Percentiles rank a stretch among this genome's conserved stretches.
Evolutionary conservation across 2,329 filamentous ascomycete species (phyloP).

Genomic region (Zasmidium cellare): DNA sequence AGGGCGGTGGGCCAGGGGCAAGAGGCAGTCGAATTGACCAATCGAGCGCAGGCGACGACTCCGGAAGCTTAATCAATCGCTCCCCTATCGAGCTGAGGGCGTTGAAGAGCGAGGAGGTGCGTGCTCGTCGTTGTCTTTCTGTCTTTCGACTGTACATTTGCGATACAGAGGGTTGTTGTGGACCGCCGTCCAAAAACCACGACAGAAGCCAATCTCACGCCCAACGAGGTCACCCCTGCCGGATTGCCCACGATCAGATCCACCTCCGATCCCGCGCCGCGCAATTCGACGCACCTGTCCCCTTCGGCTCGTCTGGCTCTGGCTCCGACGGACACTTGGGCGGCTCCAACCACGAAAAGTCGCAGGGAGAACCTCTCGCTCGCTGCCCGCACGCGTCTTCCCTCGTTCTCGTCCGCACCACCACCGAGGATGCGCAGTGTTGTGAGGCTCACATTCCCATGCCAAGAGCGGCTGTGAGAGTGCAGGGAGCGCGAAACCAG

Average conservation of each 20-base stretch:
- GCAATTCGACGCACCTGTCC: not conserved
- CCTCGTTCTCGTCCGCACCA: too few relatives aligned
- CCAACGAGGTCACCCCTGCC: too few relatives aligned
- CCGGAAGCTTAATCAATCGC: not conserved
- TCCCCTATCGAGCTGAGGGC: not conserved
- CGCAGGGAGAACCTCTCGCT: not conserved
- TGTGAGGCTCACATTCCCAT: constrained; percentile 14
- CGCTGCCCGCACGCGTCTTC: not conserved
- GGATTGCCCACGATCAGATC: not conserved
- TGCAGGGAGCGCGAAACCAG: constrained; percentile 20
- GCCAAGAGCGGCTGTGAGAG: constrained; percentile 24
- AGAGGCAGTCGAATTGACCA: too few relatives aligned
- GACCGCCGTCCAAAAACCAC: too few relatives aligned
- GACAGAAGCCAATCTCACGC: too few relatives aligned
- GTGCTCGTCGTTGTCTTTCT: too few relatives aligned
- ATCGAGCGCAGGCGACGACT: not conserved
- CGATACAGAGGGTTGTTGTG: too few relatives aligned
- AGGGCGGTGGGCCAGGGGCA: not conserved
- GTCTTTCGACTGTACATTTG: too few relatives aligned
- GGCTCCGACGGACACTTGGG: not conserved
- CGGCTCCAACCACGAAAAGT: not conserved
- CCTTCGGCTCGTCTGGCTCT: too few relatives aligned
- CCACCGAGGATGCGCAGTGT: constrained; percentile 8
- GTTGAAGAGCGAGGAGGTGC: not conserved
- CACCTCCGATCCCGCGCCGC: not conserved